A percentile compares a stretch with the other conserved stretches of the same genome.
Evolutionary conservation across 1,139 yeast genomes (phyloP).

Genomic region (Arxiozyma slooffiae): DNA sequence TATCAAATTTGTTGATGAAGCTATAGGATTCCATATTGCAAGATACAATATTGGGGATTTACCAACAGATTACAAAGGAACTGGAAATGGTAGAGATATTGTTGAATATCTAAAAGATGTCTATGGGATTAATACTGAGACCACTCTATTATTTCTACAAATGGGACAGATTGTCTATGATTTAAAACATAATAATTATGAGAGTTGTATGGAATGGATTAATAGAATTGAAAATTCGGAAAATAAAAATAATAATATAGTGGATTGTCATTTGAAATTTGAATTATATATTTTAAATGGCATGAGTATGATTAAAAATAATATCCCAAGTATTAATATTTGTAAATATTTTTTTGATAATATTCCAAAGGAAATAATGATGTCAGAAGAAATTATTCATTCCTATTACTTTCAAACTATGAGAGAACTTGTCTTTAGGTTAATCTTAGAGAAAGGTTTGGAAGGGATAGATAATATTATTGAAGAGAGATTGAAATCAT

Average conservation of each 20-base stretch:
- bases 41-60: slow-evolving; percentile 22
- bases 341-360: slow-evolving; percentile 15
- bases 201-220: slow-evolving; percentile 23
- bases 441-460: slow-evolving; percentile 15
- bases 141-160: slow-evolving; percentile 17
- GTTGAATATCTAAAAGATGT: slow-evolving; percentile 17
- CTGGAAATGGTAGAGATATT: slow-evolving; percentile 13
- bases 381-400: neutral
- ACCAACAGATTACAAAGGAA: slow-evolving; percentile 9
- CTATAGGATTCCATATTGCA: slow-evolving; percentile 25
- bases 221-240: slow-evolving; percentile 6
- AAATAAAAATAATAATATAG: slow-evolving; percentile 1
- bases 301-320: too few species aligned
- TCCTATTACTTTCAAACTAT: slow-evolving; percentile 19
- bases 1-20: slow-evolving; percentile 17
- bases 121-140: slow-evolving; percentile 18
- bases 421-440: neutral
- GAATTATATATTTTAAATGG: slow-evolving; percentile 24
- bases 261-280: slow-evolving; percentile 13
- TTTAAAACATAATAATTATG: slow-evolving; percentile 17
- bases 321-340: too few species aligned
- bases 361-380: slow-evolving; percentile 10
- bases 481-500: slow-evolving; percentile 17
- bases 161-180: slow-evolving; percentile 25
- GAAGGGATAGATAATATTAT: slow-evolving; percentile 14